phyloP scores from a whole-genome alignment of 495 filamentous ascomycete genomes.

The Trichocladium uniseriatum region DNA sequence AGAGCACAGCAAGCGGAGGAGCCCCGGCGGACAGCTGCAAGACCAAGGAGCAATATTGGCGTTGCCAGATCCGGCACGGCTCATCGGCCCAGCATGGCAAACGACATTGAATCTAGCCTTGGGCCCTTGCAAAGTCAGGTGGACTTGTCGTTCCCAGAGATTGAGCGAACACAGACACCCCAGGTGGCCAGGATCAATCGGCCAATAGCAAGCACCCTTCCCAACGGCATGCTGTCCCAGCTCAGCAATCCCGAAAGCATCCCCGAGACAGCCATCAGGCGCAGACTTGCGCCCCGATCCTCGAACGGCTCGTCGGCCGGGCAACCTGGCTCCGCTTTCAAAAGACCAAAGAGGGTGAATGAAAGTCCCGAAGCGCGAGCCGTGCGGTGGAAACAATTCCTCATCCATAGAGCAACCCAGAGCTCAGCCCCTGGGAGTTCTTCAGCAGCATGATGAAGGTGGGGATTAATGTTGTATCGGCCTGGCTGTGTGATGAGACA shows the following conservation, averaged over 20 bases:
- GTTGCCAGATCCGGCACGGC: neutral
- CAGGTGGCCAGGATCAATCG: neutral
- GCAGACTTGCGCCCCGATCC: neutral
- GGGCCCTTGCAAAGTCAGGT: neutral
- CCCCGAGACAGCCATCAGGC: neutral
- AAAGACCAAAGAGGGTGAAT: neutral
- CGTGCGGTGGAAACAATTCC: neutral
- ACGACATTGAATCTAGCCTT: neutral
- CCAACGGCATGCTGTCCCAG: neutral
- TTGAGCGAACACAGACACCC: neutral
- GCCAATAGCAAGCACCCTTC: neutral
- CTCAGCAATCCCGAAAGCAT: conserved; percentile 11
- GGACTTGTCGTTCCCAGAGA: neutral
- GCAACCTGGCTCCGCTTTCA: neutral
- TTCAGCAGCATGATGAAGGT: neutral
- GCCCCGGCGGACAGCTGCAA: neutral
- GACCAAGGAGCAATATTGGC: neutral
- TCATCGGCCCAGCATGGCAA: neutral
- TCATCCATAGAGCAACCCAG: neutral
- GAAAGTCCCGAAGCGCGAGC: neutral
- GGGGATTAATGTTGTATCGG: neutral
- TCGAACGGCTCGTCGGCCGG: neutral
- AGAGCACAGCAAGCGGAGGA: neutral
- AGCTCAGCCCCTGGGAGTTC: neutral
- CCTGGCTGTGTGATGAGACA: no score